Base-by-base conservation (phyloP, 116 monocot genomes). In the Thalassia testudinum region DNA sequence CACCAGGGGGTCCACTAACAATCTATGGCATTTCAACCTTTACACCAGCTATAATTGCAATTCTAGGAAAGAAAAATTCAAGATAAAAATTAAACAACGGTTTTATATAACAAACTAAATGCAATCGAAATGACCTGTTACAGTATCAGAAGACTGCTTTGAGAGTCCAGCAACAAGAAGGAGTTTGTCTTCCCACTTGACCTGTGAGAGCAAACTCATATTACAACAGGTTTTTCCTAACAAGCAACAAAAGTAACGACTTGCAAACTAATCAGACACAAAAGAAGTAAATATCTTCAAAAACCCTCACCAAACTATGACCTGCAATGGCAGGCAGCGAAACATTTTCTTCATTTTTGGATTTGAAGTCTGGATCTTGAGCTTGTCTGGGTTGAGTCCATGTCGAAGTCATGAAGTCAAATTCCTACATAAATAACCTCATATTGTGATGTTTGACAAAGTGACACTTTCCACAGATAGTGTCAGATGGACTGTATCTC, bases 131-230 rank as follows among this genome's bases (percentile, higher is more conserved):
- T 28, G 28, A 92, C 92, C 87, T 78, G 59, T 72, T 30, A 92
- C 77, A 48, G 28, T 57, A 63, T 80, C 73, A 61, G 71, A 71
- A 52, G 62, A 38, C 48, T 66, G 64, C 60, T 86, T 86, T 26
- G 66, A 59, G 63, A 78, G 51, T 38, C 92, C 86, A 68, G 74
- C 76, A 47, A 92, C 67, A 68, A 92, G 60, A 19, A 92, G 53
- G 68, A 92, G 77, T 47, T 78, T 68, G 38, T 77, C 67, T 60
- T 65, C 75, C 86, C 83, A 83, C 50, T 71, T 77, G 2, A 92
- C 71, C 92, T 92, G 66, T 12, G 63, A 37, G 59, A 49, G n/a
- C 0, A 43, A 64, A 40, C 14, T 49, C 42, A 26, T 34, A 16
- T 44, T 44, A 14, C 2, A 44, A 2, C 15, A 44, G 44, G 18